phyloP scores from a whole-genome alignment of 139 green algal species.

The Penium margaritaceum region DNA sequence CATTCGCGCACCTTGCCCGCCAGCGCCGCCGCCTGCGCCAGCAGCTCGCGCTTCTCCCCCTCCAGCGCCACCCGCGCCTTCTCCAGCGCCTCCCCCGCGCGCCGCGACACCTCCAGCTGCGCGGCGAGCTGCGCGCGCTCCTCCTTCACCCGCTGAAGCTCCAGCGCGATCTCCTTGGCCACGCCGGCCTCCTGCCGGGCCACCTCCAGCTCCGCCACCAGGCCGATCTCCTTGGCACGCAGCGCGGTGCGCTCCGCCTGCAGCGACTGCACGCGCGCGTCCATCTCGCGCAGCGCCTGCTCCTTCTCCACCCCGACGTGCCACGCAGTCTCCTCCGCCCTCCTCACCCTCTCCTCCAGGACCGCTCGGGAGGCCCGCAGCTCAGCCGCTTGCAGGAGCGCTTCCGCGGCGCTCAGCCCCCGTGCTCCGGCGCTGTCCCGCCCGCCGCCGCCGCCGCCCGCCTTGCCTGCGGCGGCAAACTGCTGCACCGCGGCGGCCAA shows the following conservation, averaged over 20 bases:
- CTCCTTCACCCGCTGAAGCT: not conserved
- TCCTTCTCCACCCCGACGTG: not conserved
- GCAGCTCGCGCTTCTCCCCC: not conserved
- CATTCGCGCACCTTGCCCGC: not conserved
- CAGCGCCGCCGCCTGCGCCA: not conserved
- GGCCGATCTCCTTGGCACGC: not conserved
- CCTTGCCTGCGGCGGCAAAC: too few relatives aligned
- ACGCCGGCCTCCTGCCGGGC: not conserved
- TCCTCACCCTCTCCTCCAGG: not conserved
- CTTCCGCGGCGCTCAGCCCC: too few relatives aligned
- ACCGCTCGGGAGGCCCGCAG: too few relatives aligned
- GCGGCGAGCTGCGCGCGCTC: not conserved
- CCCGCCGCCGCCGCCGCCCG: too few relatives aligned
- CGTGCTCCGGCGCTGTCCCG: too few relatives aligned
- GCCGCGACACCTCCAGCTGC: not conserved
- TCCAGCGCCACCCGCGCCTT: conserved; percentile 5
- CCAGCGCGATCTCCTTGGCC: not conserved
- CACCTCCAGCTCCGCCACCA: conserved; percentile 3
- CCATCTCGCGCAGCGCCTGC: not conserved
- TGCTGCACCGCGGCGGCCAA: not conserved
- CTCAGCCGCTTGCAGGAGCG: too few relatives aligned
- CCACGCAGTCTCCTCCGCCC: not conserved
- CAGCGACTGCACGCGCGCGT: not conserved
- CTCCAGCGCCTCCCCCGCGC: conserved; percentile 10
- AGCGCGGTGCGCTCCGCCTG: not conserved